These are phyloP conservation scores for Leishmania arabica DNA, from an alignment of 208 protist species.

Conservation along the genomic window DNA sequence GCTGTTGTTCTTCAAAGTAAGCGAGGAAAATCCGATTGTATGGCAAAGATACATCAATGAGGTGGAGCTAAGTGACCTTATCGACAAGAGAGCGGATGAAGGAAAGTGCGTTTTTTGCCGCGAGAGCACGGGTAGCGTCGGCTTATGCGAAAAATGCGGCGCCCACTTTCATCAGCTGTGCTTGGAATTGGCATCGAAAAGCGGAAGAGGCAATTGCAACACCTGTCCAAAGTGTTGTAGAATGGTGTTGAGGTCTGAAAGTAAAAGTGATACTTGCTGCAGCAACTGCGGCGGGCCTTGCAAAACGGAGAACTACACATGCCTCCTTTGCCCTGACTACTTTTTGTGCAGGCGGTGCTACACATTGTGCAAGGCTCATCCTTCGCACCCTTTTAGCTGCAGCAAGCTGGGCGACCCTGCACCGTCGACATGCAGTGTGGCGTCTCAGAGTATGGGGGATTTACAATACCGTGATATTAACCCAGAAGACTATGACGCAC, in stretches of 20 bases:
- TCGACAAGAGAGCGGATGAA: conserved; percentile 18
- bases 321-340: conserved; percentile 54
- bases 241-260: not conserved
- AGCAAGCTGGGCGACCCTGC: not conserved
- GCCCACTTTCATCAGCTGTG: conserved; percentile 36
- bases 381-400: conserved; percentile 45
- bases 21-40: conserved; percentile 41
- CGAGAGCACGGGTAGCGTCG: not conserved
- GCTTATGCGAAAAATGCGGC: conserved; percentile 18
- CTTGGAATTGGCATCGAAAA: conserved; percentile 10
- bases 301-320: conserved; percentile 37
- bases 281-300: conserved; percentile 17
- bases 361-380: conserved; percentile 31
- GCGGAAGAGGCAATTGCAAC: not conserved
- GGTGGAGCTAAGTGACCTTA: conserved; percentile 53
- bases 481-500: conserved; percentile 79
- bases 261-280: conserved; percentile 7
- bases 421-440: no score
- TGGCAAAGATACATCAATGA: conserved; percentile 74
- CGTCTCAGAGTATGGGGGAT: conserved; percentile 24
- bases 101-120: conserved; percentile 39
- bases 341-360: conserved; percentile 52
- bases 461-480: conserved; percentile 75
- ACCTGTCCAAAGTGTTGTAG: not conserved
- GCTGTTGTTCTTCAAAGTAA: conserved; percentile 45